phyloP scores from a whole-genome alignment of 768 basidiomycete genomes.

The Leccinum longicurvipes region DNA sequence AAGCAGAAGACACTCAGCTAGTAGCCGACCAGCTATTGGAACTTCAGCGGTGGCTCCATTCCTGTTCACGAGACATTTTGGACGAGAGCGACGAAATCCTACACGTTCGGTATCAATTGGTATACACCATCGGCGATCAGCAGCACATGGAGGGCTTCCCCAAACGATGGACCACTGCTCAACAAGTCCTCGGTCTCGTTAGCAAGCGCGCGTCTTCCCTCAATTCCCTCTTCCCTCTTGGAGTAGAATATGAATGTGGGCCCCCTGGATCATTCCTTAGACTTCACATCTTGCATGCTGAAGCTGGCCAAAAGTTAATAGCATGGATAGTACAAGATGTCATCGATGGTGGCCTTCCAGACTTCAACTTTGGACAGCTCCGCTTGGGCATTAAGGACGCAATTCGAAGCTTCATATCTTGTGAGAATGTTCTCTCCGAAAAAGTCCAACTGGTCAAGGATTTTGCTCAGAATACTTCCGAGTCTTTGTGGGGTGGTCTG shows the following conservation, averaged over 20 bases:
- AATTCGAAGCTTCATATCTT: conserved; percentile 9
- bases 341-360: not conserved
- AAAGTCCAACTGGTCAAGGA: not conserved
- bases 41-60: conserved; percentile 20
- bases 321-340: not conserved
- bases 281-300: conserved; percentile 14
- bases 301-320: conserved; percentile 7
- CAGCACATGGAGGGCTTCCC: not conserved
- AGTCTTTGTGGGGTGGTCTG: not conserved
- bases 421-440: not conserved
- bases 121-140: conserved; percentile 41
- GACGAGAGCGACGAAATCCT: conserved; percentile 36
- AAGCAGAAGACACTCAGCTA: conserved; percentile 9
- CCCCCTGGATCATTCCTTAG: conserved; percentile 7
- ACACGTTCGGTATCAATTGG: conserved; percentile 44
- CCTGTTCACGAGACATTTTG: conserved; percentile 2
- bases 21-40: conserved; percentile 19
- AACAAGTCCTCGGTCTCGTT: not conserved
- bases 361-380: not conserved
- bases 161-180: not conserved
- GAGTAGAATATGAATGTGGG: conserved; percentile 5
- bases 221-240: conserved; percentile 4
- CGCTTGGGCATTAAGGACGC: not conserved
- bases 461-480: not conserved
- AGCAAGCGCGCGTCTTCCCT: not conserved